Base-by-base conservation (phyloP, 2,329 filamentous ascomycete species). In the Cladosporium sp. region DNA sequence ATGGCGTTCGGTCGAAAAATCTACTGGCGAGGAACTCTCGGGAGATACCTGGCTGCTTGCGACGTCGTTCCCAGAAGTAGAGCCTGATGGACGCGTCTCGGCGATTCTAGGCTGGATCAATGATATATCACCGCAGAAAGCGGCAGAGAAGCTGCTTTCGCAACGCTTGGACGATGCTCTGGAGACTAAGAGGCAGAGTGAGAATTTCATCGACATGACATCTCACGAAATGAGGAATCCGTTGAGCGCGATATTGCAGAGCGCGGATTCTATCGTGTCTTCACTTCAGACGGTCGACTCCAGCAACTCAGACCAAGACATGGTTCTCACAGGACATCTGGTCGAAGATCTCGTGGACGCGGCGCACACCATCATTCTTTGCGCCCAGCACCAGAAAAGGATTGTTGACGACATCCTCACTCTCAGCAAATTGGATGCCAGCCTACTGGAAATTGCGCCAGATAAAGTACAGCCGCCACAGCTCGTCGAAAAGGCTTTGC, bases 371-470 rank as follows among this genome's bases (percentile, higher is more conserved):
- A 64, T 67, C 12, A 51, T 63, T 3, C 54, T 60, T 8, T 66
- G 63, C 38, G 59, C 61, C 7, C 53, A 57, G 18, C 62, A 65
- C 42, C 62, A 65, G 43, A 61, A 64, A 51, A 63, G 70, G 7
- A 75, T 76, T 30, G 72, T 76, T 4, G 73, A 76, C 51, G 73
- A 76, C 52, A 68, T 76, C 1, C 57, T 76, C 24, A 74, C 71
- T 2, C 58, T 76, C 12, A 70, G 67, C 2, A 73, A 63, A 12
- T 55, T 66, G 8, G 63, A 66, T 22, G 63, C 62, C 3, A 53
- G 62, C 19, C 56, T 66, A 39, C 55, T 66, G 2, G 64, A 67
- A 2, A 69, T 73, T 32, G 68, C 64, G 1, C 69, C 71, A 0
- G 64, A 63, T 20, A 56, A 63, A 15, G 64, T 63, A 12, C 61